Conservation (phyloP, 176 grass and related monocot species). For the Puccinellia tenuiflora region DNA sequence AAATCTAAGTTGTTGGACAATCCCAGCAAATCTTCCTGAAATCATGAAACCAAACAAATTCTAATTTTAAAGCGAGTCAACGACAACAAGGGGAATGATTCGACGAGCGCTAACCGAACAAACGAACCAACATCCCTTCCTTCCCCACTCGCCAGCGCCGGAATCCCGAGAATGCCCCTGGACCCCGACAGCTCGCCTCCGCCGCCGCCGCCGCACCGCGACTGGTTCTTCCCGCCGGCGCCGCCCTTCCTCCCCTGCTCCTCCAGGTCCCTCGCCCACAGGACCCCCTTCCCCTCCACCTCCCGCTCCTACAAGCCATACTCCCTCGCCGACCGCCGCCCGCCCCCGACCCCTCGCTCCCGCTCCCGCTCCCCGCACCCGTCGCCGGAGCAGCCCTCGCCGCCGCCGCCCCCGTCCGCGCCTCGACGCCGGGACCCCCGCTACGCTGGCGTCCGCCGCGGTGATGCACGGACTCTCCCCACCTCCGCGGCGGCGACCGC, state of each 20-base stretch:
- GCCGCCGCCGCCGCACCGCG: slow-evolving; percentile 34
- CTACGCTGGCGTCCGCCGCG: slow-evolving; percentile 46
- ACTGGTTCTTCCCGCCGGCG: slow-evolving; percentile 80
- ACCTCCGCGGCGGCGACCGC: not conserved
- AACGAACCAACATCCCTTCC: not conserved
- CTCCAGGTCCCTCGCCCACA: slow-evolving; percentile 20
- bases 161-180: not conserved
- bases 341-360: slow-evolving; percentile 29
- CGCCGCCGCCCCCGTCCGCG: not conserved
- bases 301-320: slow-evolving; percentile 42
- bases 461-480: not conserved
- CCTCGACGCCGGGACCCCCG: slow-evolving; percentile 36
- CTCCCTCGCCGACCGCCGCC: slow-evolving; percentile 30
- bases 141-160: not conserved
- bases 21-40: not conserved
- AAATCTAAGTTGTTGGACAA: no score
- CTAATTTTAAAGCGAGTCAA: not conserved
- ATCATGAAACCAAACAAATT: not conserved
- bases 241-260: slow-evolving; percentile 36
- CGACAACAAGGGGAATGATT: not conserved
- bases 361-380: slow-evolving; percentile 36
- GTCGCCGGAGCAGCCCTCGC: not conserved
- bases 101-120: not conserved
- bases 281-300: slow-evolving; percentile 53
- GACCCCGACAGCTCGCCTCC: slow-evolving; percentile 34